Evolutionary conservation across 352 stramenopile genomes (phyloP), one percentile per base, ranked within the genome.

Genomic region (Globisporangium nunn): DNA sequence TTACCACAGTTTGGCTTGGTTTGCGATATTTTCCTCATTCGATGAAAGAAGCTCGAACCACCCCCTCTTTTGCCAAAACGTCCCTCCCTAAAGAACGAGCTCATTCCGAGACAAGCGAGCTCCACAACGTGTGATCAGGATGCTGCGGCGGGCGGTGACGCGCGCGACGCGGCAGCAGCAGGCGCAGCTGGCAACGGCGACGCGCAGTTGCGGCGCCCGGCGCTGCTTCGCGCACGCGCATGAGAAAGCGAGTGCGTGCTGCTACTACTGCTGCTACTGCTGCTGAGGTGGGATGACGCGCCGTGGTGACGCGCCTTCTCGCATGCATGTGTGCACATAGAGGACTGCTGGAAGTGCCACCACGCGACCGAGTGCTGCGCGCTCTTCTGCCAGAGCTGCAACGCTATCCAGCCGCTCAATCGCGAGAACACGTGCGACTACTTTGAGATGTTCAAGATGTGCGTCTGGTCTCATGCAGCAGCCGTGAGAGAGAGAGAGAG

Each of bases 361-460:
- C 72, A 91, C 50, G 67, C 74, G 55, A 94, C 78, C 23, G 80
- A 89, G 56, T 89, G 78, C 67, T 94, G 81, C 62, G 77, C 77
- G 2, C 88, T 94, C 67, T 94, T 94, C 56, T 94, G 84, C 64
- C 74, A 78, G 43, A 70, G 68, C 52, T 94, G 84, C 62, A 72
- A 89, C 49, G 73, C 75, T 39, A 94, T 94, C 59, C 84, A 92
- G 61, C 81, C 84, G 12, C 54, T 85, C 54, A 75, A 78, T 33
- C 54, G 50, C 28, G 67, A 71, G 50, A 76, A 73, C 40, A 74
- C 84, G 58, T 93, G 84, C 66, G 75, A 94, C 64, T 92, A 89
- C 71, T 92, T 94, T 68, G 82, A 91, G 63, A 76, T 94, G 62
- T 94, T 94, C 60, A 56, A 89, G 58, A 77, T 94, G 84, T 92